Evolutionary conservation across 169 alveolate species (phyloP).

Genomic region (Plasmodium coatneyi): DNA sequence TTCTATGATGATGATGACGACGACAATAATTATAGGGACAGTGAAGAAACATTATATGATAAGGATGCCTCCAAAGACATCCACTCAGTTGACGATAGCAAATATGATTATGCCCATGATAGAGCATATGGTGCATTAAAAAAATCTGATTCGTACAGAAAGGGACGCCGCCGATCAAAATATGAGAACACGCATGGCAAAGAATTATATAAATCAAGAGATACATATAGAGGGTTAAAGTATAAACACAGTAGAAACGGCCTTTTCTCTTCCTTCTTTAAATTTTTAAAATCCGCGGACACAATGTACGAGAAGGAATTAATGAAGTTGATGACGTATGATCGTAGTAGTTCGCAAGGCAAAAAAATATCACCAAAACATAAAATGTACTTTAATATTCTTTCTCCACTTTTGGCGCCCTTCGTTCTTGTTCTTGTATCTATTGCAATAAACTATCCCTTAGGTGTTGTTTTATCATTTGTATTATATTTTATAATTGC

Average conservation of each 20-base stretch:
- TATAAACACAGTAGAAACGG: not conserved
- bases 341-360: not conserved
- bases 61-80: not conserved
- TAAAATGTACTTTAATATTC: not conserved
- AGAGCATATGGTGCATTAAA: not conserved
- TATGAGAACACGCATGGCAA: not conserved
- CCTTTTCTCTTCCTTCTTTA: not conserved
- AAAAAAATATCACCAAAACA: not conserved
- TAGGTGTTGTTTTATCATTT: not conserved
- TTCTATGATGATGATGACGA: not conserved
- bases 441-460: not conserved
- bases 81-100: not conserved
- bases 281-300: not conserved
- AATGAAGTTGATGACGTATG: not conserved
- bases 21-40: not conserved
- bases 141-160: not conserved
- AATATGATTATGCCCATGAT: not conserved
- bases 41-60: not conserved
- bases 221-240: not conserved
- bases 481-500: not conserved
- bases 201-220: not conserved
- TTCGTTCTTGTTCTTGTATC: not conserved
- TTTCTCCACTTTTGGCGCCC: not conserved
- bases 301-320: not conserved
- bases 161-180: not conserved